Evolutionary conservation across 768 basidiomycete species (phyloP), one percentile per base, ranked within the genome.

Genomic region (Mycena rosella): DNA sequence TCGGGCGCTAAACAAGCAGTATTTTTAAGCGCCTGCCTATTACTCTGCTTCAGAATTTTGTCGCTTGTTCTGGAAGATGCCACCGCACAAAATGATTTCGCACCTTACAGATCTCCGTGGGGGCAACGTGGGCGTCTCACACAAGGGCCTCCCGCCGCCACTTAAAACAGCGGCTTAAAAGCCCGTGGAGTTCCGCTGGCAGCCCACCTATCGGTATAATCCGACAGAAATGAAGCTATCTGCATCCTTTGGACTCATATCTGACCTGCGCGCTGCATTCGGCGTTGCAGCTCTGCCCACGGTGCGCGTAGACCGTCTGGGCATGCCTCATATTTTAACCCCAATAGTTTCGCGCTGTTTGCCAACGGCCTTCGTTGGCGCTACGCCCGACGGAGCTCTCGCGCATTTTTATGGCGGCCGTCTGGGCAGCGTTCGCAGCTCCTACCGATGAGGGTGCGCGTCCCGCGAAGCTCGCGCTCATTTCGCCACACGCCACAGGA

Each of bases 401-500:
- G 3, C 81, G 79, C 30, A 71, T 87, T 29, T 89, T 91, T 75
- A 89, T 91, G 84, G 76, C 82, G 22, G 55, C 63, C 17, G 80
- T 91, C 2, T 93, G 91, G 91, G 67, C 71, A 0, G 64, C 72
- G 2, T 87, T 89, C 70, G 88, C 85, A 5, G 58, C 81, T 20
- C 82, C 79, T 0, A 77, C 83, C 0, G 89, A 93, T 69, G 79
- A 79, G 49, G 78, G 76, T 55, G 78, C 75, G 0, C 78, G 78
- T 10, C 69, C 76, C 0, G 70, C 80, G 1, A 91, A 91, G 74
- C 63, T 76, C 2, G 59, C 56, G 0, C 82, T 93, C 53, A 85
- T 92, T 54, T 82, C 84, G 3, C 79, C 81, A 5, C 76, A 89
- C 61, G 89, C 91, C 1, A 67, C 77, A 10, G 91, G 91, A 1